Conservation (phyloP, 495 filamentous ascomycete species). For the Staphylotrichum longicolle region DNA sequence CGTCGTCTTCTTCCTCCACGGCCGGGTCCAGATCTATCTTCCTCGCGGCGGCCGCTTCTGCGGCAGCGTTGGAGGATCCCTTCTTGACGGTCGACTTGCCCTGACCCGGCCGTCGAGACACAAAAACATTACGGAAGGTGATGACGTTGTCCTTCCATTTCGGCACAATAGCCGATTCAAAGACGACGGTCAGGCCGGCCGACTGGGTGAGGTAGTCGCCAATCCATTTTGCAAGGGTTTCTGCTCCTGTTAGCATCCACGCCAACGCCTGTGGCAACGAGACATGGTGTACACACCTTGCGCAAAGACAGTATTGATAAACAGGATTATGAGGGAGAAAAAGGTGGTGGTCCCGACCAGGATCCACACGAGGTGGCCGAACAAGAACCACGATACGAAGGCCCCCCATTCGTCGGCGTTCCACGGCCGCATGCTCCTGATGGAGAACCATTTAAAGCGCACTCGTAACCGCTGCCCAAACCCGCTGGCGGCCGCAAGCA, state of each 20-base stretch:
- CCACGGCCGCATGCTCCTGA: conserved; percentile 90
- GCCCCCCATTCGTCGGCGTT: conserved; percentile 93
- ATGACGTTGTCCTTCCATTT: conserved; percentile 94
- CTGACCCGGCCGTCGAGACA: conserved; percentile 86
- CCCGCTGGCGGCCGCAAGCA: conserved; percentile 85
- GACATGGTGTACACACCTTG: conserved; percentile 59
- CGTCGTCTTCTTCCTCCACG: conserved; percentile 69
- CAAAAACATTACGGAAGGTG: conserved; percentile 94
- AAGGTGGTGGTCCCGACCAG: conserved; percentile 95
- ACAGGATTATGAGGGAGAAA: conserved; percentile 83
- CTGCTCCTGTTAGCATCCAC: conserved; percentile 41
- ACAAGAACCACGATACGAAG: conserved; percentile 89
- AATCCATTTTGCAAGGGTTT: conserved; percentile 88
- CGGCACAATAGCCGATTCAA: conserved; percentile 96
- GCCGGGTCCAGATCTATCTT: conserved; percentile 42
- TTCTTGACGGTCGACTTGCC: conserved; percentile 77
- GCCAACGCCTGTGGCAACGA: too few relatives aligned
- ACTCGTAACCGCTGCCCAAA: conserved; percentile 91
- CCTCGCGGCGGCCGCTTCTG: conserved; percentile 78
- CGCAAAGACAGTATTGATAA: conserved; percentile 93
- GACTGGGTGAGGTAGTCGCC: conserved; percentile 95
- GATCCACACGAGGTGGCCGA: conserved; percentile 93
- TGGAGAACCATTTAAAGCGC: conserved; percentile 96
- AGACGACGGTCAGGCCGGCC: conserved; percentile 91
- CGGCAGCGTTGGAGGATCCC: conserved; percentile 81